These are phyloP conservation scores for Crepidotus variabilis DNA, from an alignment of 768 basidiomycete species.

Conservation along the genomic window DNA sequence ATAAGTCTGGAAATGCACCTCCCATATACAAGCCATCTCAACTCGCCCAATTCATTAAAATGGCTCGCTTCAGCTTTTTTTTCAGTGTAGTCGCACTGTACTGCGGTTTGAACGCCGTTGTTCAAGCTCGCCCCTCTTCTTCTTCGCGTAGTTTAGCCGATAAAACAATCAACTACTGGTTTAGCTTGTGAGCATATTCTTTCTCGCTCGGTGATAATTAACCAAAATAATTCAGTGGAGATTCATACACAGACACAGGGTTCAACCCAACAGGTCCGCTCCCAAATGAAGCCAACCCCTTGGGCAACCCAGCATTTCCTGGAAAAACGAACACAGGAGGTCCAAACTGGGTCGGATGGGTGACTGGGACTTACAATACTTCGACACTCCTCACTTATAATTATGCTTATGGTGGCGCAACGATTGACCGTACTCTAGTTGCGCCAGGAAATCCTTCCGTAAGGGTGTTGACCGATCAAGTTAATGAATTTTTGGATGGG, in stretches of 20 bases:
- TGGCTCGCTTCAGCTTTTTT: too few relatives aligned
- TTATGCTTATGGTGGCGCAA: conserved; percentile 65
- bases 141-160: too few relatives aligned
- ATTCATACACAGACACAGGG: conserved; percentile 60
- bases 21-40: too few relatives aligned
- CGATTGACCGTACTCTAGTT: conserved; percentile 57
- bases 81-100: too few relatives aligned
- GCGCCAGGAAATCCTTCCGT: conserved; percentile 48
- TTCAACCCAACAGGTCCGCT: conserved; percentile 38
- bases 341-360: conserved; percentile 57
- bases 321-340: conserved; percentile 53
- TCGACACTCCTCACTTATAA: conserved; percentile 57
- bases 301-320: conserved; percentile 54
- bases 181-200: conserved; percentile 44
- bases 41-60: too few relatives aligned
- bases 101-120: too few relatives aligned
- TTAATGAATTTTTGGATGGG: conserved; percentile 51
- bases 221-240: conserved; percentile 33
- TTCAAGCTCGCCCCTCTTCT: too few relatives aligned
- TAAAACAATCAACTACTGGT: conserved; percentile 47
- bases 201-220: neutral
- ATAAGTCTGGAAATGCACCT: too few relatives aligned
- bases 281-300: conserved; percentile 41
- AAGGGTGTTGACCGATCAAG: conserved; percentile 55
- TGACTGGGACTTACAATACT: conserved; percentile 50